Percentiles rank a stretch among this genome's conserved stretches.
phyloP scores from a whole-genome alignment of 768 basidiomycete genomes.

The Hirschioporus abietinus region DNA sequence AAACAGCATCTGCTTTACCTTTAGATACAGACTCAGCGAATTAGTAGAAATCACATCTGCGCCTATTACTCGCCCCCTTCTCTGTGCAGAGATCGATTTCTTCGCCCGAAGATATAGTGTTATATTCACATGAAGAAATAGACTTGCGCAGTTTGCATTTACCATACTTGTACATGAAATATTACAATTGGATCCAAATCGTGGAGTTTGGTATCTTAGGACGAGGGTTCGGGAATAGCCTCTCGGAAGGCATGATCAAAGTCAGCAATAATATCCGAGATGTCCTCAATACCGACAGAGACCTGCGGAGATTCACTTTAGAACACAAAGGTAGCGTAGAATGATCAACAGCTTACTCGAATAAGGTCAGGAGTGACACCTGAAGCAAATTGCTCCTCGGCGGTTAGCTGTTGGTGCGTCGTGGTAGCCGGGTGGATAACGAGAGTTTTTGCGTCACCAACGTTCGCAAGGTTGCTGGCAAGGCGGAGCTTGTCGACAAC shows the following conservation, averaged over 20 bases:
- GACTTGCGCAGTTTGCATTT: no score
- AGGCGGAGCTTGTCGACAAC: conserved; percentile 68
- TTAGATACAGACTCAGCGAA: no score
- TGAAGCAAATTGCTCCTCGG: conserved; percentile 53
- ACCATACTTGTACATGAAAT: background rate
- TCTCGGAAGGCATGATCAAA: conserved; percentile 32
- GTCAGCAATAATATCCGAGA: conserved; percentile 39
- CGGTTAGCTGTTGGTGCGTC: conserved; percentile 65
- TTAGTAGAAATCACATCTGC: no score
- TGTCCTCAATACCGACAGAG: conserved; percentile 37
- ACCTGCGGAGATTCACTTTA: conserved; percentile 23
- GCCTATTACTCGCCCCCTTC: no score
- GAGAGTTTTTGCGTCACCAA: conserved; percentile 75
- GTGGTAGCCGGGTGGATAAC: conserved; percentile 77
- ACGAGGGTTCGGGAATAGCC: conserved; percentile 12
- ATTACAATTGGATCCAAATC: background rate
- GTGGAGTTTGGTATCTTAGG: background rate
- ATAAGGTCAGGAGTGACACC: conserved; percentile 77
- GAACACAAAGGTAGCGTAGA: background rate
- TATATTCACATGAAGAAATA: no score
- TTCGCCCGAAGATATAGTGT: no score
- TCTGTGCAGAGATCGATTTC: no score
- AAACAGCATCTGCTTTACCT: no score
- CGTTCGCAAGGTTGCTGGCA: conserved; percentile 69
- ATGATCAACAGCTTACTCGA: conserved; percentile 38